Conservation (phyloP, 139 green algal genomes). For the Desmodesmus armatus region DNA sequence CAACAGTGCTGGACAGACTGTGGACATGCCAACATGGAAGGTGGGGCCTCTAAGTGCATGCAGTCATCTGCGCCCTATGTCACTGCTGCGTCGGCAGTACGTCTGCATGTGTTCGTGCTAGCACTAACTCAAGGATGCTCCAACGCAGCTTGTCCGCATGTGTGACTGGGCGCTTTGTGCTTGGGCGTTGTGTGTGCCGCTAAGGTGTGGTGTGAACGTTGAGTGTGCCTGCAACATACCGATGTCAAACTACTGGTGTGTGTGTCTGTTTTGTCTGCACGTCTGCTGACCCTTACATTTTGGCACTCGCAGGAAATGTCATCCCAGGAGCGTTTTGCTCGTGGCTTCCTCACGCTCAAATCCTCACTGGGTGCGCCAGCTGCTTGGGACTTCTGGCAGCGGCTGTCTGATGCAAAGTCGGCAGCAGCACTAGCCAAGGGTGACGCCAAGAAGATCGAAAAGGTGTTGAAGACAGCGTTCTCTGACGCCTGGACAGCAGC, state of each 20-base stretch:
- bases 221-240: too few relatives aligned
- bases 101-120: too few relatives aligned
- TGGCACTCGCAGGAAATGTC: slow-evolving; percentile 40
- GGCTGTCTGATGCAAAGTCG: neutral
- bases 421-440: neutral
- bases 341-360: slow-evolving; percentile 49
- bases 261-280: neutral
- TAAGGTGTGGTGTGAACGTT: too few relatives aligned
- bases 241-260: neutral
- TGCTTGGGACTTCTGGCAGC: slow-evolving; percentile 52
- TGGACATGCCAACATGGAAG: slow-evolving; percentile 32
- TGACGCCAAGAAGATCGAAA: neutral
- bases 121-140: too few relatives aligned
- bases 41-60: neutral
- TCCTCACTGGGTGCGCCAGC: slow-evolving; percentile 45
- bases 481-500: slow-evolving; percentile 13
- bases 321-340: slow-evolving; percentile 51
- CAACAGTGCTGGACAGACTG: neutral
- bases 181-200: too few relatives aligned
- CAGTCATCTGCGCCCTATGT: neutral
- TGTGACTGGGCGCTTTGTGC: too few relatives aligned
- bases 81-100: too few relatives aligned
- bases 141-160: too few relatives aligned
- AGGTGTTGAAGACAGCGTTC: slow-evolving; percentile 40
- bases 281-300: neutral